Evolutionary conservation across 2,329 filamentous ascomycete species (phyloP), one percentile per base, ranked within the genome.

Genomic region (Elsinoe australis): DNA sequence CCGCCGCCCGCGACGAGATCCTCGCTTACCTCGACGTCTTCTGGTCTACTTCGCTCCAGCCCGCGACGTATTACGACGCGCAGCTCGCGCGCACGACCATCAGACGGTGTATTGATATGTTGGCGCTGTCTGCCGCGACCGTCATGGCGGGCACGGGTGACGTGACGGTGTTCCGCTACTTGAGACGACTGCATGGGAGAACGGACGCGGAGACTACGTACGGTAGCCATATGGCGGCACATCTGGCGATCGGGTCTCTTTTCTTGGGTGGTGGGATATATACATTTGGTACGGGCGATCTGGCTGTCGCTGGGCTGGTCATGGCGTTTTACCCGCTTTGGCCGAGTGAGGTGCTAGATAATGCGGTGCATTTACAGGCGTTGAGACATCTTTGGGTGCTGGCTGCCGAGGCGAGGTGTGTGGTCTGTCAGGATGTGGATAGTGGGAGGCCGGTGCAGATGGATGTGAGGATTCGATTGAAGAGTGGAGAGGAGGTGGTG

Each of bases 81-180:
- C 87, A 86, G 59, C 75, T 95, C 12, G 80, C 90, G 2, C 77
- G 87, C 26, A 83, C 85, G 47, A 90, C 89, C 5, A 82, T 89
- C 1, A 78, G 87, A 29, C 94, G 94, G 71, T 96, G 92, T 59
- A 87, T 95, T 59, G 89, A 96, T 60, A 73, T 94, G 2, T 68
- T 95, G 8, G 87, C 87, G 1, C 71, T 98, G 4, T 84, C 88
- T 4, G 79, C 80, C 17, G 82, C 92, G 0, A 87, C 85, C 1
- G 87, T 96, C 45, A 96, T 96, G 90, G 88, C 94, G 4, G 92
- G 92, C 21, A 95, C 88, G 0, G 92, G 94, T 31, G 94, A 98
- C 60, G 71, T 98, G 15, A 69, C 78, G 2, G 82, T 95, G 1
- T 84, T 96, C 58, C 82, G 92, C 17, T 82, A 90, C 10, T 74